Percentiles rank a stretch among this genome's conserved stretches.
Evolutionary conservation across 306 rosid species (phyloP).

Genomic region (Cucurbita ficifolia): DNA sequence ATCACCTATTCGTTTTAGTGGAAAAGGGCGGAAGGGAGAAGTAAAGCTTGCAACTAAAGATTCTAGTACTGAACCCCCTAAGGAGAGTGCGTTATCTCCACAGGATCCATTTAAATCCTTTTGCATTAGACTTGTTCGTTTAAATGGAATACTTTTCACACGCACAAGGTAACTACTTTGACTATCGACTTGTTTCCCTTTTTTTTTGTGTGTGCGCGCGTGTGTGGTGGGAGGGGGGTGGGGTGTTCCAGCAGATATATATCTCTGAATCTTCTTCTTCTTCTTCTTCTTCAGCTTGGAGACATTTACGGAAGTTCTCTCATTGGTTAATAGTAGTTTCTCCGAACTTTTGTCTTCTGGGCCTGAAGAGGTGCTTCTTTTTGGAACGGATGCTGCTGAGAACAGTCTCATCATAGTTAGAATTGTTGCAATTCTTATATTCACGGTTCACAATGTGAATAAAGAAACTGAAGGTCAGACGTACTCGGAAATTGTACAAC

Average conservation of each 20-base stretch:
- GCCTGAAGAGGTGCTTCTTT: slow-evolving; percentile 47
- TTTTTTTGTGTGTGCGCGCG: background rate
- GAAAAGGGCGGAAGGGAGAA: slow-evolving; percentile 58
- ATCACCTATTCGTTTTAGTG: slow-evolving; percentile 28
- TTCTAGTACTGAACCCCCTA: slow-evolving; percentile 24
- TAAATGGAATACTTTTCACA: slow-evolving; percentile 85
- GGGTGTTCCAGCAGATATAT: background rate
- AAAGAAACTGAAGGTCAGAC: slow-evolving; percentile 85
- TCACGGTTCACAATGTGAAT: slow-evolving; percentile 59
- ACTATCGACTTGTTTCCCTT: background rate
- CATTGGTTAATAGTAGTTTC: slow-evolving; percentile 42
- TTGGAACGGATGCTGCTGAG: slow-evolving; percentile 55
- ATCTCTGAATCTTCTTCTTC: slow-evolving; percentile 4
- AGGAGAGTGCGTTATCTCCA: slow-evolving; percentile 29
- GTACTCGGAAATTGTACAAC: slow-evolving; percentile 83
- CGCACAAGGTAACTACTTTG: slow-evolving; percentile 54
- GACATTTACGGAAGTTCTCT: slow-evolving; percentile 71
- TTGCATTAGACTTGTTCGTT: slow-evolving; percentile 66
- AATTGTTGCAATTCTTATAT: slow-evolving; percentile 57
- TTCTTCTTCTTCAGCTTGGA: slow-evolving; percentile 39
- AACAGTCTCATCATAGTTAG: slow-evolving; percentile 58
- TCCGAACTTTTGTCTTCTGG: slow-evolving; percentile 53
- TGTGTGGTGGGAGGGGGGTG: background rate
- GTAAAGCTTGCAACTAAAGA: slow-evolving; percentile 29
- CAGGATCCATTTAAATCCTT: slow-evolving; percentile 46